phyloP scores from a whole-genome alignment of 2,329 filamentous ascomycete species.

The Fusarium caatingaense region DNA sequence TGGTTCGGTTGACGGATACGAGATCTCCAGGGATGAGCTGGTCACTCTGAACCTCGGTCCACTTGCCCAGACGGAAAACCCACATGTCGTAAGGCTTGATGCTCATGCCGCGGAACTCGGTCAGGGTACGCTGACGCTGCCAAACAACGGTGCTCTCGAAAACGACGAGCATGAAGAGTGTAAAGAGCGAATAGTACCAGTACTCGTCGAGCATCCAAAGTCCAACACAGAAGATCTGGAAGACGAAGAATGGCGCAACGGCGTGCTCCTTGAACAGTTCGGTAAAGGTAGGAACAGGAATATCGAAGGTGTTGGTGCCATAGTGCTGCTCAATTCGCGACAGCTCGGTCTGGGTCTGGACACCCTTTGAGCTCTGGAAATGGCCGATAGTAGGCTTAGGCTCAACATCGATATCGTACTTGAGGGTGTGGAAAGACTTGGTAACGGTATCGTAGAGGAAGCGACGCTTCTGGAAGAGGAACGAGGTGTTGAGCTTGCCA shows the following conservation, averaged over 20 bases:
- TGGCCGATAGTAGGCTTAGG: slow-evolving; percentile 81
- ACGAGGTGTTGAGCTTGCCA: slow-evolving; percentile 82
- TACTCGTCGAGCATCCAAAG: slow-evolving; percentile 99
- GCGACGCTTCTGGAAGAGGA: slow-evolving; percentile 97
- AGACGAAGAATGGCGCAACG: slow-evolving; percentile 98
- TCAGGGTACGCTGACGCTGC: slow-evolving; percentile 96
- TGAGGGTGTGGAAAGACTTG: slow-evolving; percentile 82
- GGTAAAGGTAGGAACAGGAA: slow-evolving; percentile 93
- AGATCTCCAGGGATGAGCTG: slow-evolving; percentile 93
- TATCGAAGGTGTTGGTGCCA: slow-evolving; percentile 96
- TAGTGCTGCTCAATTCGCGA: slow-evolving; percentile 89
- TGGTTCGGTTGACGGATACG: slow-evolving; percentile 90
- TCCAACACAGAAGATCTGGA: slow-evolving; percentile 98
- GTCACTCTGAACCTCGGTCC: slow-evolving; percentile 90
- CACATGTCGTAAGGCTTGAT: slow-evolving; percentile 98
- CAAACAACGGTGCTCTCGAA: slow-evolving; percentile 99
- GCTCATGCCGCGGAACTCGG: slow-evolving; percentile 98
- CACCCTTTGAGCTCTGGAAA: slow-evolving; percentile 84
- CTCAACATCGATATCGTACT: slow-evolving; percentile 85
- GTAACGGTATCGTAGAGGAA: slow-evolving; percentile 83
- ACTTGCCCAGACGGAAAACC: slow-evolving; percentile 88
- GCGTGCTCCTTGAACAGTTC: slow-evolving; percentile 99
- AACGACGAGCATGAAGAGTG: slow-evolving; percentile 95
- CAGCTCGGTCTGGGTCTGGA: slow-evolving; percentile 79
- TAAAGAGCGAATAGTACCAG: slow-evolving; percentile 99